Evolutionary conservation across 2,329 filamentous ascomycete species (phyloP).

Genomic region (Coniochaeta pulveracea): DNA sequence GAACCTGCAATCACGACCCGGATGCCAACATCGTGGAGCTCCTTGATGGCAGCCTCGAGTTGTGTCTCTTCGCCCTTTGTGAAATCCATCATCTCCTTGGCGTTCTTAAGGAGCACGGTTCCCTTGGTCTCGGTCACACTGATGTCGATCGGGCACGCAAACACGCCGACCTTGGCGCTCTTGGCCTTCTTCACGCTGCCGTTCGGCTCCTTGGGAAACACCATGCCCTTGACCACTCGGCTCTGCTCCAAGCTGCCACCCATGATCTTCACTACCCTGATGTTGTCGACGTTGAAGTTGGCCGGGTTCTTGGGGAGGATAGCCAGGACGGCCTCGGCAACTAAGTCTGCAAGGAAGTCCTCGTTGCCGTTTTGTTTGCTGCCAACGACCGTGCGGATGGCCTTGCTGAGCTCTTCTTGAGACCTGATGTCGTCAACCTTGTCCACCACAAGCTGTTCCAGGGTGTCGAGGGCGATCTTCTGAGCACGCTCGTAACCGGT

Average conservation of each 20-base stretch:
- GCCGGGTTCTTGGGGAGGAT: slow-evolving; percentile 90
- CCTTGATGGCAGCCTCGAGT: slow-evolving; percentile 85
- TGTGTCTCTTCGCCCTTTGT: slow-evolving; percentile 93
- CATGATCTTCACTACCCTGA: slow-evolving; percentile 99
- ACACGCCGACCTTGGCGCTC: slow-evolving; percentile 94
- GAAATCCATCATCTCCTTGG: slow-evolving; percentile 97
- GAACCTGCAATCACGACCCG: slow-evolving; percentile 86
- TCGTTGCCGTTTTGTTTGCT: slow-evolving; percentile 96
- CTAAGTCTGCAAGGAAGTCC: slow-evolving; percentile 74
- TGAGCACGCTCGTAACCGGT: slow-evolving; percentile 93
- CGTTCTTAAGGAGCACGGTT: slow-evolving; percentile 91
- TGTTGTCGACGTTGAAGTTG: slow-evolving; percentile 98
- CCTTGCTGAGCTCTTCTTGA: slow-evolving; percentile 80
- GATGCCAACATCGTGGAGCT: slow-evolving; percentile 86
- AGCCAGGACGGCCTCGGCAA: slow-evolving; percentile 74
- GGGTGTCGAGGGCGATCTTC: slow-evolving; percentile 69
- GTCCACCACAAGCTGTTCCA: slow-evolving; percentile 86
- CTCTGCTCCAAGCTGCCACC: slow-evolving; percentile 91
- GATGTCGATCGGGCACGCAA: slow-evolving; percentile 89
- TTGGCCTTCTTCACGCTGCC: slow-evolving; percentile 80
- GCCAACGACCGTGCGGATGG: slow-evolving; percentile 86
- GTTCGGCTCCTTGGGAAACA: slow-evolving; percentile 92
- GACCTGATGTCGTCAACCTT: slow-evolving; percentile 77
- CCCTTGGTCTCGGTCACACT: slow-evolving; percentile 98
- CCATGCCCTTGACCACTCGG: slow-evolving; percentile 93